Base-by-base conservation (phyloP, 2,329 filamentous ascomycete genomes). In the Teratosphaeria gauchensis region DNA sequence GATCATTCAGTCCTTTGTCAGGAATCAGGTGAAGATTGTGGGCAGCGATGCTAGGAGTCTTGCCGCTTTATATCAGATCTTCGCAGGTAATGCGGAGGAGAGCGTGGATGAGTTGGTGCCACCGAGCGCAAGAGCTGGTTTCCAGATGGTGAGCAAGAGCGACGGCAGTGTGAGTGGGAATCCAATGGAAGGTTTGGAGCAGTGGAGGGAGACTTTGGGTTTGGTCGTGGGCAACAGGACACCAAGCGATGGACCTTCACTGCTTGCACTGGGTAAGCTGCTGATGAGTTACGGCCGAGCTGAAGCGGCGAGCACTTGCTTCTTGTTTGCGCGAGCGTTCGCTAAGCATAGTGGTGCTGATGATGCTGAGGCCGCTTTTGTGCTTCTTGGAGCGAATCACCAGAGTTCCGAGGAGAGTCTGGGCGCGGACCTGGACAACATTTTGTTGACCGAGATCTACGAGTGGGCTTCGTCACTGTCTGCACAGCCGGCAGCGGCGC, bases 21-120 rank as follows among this genome's bases (percentile, higher is more conserved):
- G 91, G 65, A 92, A 95, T 68, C 94, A 99, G 72, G 90, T 99
- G 58, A 95, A 94, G 87, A 87, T 56, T 78, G 86, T 3, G 85
- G 1, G 84, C 86, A 63, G 63, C 57, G 89, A 88, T 66, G 91
- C 91, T 56, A 89, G 96, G 72, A 89, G 92, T 1, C 79, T 99
- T 53, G 92, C 92, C 32, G 90, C 92, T 0, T 76, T 99, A 3
- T 99, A 99, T 72, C 90, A 95, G 69, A 86, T 97, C 0, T 86
- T 99, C 61, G 94, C 92, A 28, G 92, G 94, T 0, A 99, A 96
- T 69, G 84, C 88, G 59, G 92, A 96, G 64, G 94, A 99, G 66
- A 95, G 91, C 64, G 86, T 97, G 16, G 94, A 99, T 71, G 92
- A 97, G 73, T 85, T 99, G 58, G 94, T 99, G 1, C 92, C 94